Base-by-base conservation (phyloP, 1,284 basidiomycete species). In the Ustilago trichophora region DNA sequence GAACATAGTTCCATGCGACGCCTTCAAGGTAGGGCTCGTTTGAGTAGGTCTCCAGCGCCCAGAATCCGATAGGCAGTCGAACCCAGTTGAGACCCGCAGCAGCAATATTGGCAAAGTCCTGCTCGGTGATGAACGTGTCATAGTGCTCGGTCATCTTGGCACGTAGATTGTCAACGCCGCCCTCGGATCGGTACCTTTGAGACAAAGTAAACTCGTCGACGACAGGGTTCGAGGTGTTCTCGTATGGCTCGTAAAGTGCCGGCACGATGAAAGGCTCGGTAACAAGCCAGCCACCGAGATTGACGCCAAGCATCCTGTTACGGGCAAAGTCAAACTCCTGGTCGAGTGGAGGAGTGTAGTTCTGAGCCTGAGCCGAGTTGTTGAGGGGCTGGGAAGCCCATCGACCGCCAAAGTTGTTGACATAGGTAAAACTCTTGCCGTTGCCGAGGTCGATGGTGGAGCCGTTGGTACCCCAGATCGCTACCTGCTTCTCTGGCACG, bases 1-100 rank as follows among this genome's bases (percentile, higher is more conserved):
- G 81, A 13, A 86, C 82, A 75, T 85, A 85, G 47, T 72, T 69
- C 58, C 67, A 71, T 81, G 90, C 91, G 78, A 91, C 90, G 16
- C 92, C 91, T 83, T 89, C 87, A 68, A 92, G 87, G 83, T 87
- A 96, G 0, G 92, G 92, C 76, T 95, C 92, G 15, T 90, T 91
- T 5, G 84, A 84, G 21, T 86, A 86, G 18, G 91, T 87, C 48
- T 93, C 90, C 72, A 91, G 91, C 1, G 93, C 93, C 93, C 93
- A 96, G 82, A 89, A 92, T 24, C 91, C 91, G 66, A 96, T 91
- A 3, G 93, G 93, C 33, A 96, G 82, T 31, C 93, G 88, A 57
- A 93, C 89, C 81, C 92, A 91, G 78, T 92, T 77, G 57, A 77
- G 59, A 41, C 71, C 68, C 12, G 49, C 58, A 8, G 42, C 65